Evolutionary conservation across 192 early-diverging fungal genomes (phyloP).

Genomic region (Umbelopsis isabellina): DNA sequence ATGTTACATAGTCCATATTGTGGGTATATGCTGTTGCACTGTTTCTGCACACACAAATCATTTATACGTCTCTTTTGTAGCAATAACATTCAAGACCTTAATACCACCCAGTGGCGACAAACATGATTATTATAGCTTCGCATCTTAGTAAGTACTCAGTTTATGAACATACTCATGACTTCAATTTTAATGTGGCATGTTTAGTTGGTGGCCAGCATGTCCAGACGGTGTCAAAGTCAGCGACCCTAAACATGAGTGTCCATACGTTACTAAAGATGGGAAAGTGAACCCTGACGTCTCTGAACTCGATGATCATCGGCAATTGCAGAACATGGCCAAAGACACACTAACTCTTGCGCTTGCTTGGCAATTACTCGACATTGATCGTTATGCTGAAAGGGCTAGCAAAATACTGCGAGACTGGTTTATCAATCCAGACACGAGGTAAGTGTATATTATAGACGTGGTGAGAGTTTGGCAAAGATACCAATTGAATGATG

Average conservation of each 20-base stretch:
- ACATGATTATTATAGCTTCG: neutral
- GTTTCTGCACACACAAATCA: neutral
- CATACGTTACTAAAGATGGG: neutral
- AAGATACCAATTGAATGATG: neutral
- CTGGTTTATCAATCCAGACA: neutral
- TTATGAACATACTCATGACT: neutral
- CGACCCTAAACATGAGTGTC: conserved; percentile 1
- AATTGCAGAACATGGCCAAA: neutral
- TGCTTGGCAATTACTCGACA: neutral
- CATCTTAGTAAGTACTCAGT: neutral
- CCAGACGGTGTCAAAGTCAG: neutral
- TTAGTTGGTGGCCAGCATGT: conserved; percentile 6
- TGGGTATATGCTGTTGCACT: neutral
- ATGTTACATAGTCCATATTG: conserved; percentile 1
- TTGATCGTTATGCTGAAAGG: neutral
- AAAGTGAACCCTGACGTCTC: neutral
- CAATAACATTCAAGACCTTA: neutral
- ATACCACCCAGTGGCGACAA: neutral
- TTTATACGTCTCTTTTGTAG: neutral
- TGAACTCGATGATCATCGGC: neutral
- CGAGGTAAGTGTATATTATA: neutral
- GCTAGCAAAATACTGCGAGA: neutral
- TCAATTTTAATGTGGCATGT: neutral
- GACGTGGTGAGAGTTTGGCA: no score
- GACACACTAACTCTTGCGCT: neutral